These are phyloP conservation scores for Apiospora marii DNA, from an alignment of 2,329 filamentous ascomycete species.

Conservation along the genomic window DNA sequence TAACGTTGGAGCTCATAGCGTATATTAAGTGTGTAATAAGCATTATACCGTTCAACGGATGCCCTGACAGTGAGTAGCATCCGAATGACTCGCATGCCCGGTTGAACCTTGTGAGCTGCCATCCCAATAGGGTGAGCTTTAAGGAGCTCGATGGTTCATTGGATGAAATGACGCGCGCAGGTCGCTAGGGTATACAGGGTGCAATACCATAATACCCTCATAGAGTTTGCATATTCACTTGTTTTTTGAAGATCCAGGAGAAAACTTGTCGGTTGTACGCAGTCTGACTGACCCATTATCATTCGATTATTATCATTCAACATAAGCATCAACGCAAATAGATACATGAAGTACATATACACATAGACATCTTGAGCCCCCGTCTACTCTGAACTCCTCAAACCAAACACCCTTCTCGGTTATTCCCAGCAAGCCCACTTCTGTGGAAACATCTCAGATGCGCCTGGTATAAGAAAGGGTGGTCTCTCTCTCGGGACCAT, in stretches of 20 bases:
- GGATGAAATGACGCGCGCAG: not conserved
- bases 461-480: conserved; percentile 10
- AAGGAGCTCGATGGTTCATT: not conserved
- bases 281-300: not conserved
- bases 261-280: not conserved
- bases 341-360: conserved; percentile 18
- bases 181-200: not conserved
- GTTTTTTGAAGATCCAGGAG: not conserved
- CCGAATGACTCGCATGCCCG: not conserved
- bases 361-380: conserved; percentile 13
- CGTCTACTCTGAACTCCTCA: conserved; percentile 15
- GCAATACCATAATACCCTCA: not conserved
- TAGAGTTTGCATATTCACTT: not conserved
- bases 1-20: not conserved
- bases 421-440: conserved; percentile 17
- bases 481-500: conserved; percentile 1
- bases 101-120: not conserved
- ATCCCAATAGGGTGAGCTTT: not conserved
- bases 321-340: conserved; percentile 20
- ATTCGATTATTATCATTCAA: conserved; percentile 18
- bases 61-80: not conserved
- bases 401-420: conserved; percentile 8
- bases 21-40: not conserved
- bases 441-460: conserved; percentile 19
- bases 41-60: not conserved